Evolutionary conservation across 176 grass and related monocot species (phyloP).

Genomic region (Themeda triandra): DNA sequence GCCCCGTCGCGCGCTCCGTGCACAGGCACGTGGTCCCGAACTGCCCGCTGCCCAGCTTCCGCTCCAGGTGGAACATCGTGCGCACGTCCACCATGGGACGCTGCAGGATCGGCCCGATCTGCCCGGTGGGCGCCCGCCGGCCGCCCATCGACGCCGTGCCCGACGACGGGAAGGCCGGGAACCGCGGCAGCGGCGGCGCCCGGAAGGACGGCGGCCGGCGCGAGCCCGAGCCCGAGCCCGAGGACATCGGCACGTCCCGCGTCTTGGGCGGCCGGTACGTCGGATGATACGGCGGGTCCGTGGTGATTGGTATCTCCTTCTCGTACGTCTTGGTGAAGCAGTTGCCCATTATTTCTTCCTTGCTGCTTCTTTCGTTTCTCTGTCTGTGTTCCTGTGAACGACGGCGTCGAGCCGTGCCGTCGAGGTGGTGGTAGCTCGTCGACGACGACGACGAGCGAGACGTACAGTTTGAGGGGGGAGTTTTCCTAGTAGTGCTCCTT

Average conservation of each 20-base stretch:
- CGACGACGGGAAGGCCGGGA: constrained; percentile 10
- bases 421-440: too few species aligned
- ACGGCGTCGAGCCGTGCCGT: too few species aligned
- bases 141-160: not conserved
- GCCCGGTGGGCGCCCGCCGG: not conserved
- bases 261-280: constrained; percentile 6
- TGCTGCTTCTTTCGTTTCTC: not conserved
- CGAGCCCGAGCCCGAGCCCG: not conserved
- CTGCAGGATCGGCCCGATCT: constrained; percentile 35
- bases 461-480: too few species aligned
- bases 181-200: not conserved
- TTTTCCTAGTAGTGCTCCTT: not conserved
- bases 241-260: not conserved
- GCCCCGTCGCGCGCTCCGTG: constrained; percentile 55
- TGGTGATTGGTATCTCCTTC: constrained; percentile 57
- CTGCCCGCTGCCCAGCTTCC: constrained; percentile 70
- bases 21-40: constrained; percentile 87
- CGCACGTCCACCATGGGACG: constrained; percentile 57
- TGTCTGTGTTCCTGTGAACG: not conserved
- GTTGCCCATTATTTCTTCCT: constrained; percentile 42
- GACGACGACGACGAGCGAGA: too few species aligned
- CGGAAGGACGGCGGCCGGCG: not conserved
- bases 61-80: constrained; percentile 50
- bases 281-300: not conserved
- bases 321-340: constrained; percentile 57